A percentile compares a stretch with the other conserved stretches of the same genome.
phyloP scores from a whole-genome alignment of 2,329 filamentous ascomycete genomes.

The Curvularia lunata region DNA sequence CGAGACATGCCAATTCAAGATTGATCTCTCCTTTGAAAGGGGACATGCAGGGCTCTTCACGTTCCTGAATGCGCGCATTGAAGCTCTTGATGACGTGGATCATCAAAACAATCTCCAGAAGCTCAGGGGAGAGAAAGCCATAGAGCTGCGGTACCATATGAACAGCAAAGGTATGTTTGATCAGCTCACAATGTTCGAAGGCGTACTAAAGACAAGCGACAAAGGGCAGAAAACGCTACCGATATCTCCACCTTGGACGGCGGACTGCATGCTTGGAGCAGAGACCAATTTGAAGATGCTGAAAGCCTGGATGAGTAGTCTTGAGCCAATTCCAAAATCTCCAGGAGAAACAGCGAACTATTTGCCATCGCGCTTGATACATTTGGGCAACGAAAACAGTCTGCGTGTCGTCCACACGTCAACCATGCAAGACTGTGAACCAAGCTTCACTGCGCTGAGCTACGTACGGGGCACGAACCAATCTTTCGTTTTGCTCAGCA shows the following conservation, averaged over 20 bases:
- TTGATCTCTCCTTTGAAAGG: slow-evolving; percentile 13
- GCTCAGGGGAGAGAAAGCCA: background rate
- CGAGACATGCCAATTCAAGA: slow-evolving; percentile 1
- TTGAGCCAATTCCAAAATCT: background rate
- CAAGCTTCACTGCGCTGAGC: slow-evolving; percentile 12
- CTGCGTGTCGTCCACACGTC: background rate
- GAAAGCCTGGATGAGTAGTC: background rate
- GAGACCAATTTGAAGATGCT: background rate
- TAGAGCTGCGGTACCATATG: slow-evolving; percentile 1
- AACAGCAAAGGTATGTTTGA: background rate
- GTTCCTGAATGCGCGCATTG: slow-evolving; percentile 11
- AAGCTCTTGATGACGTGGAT: slow-evolving; percentile 1
- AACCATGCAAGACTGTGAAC: background rate
- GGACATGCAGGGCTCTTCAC: slow-evolving; percentile 9
- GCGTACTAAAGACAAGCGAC: background rate
- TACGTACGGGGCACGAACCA: slow-evolving; percentile 16
- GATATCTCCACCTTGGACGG: background rate
- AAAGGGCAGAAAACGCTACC: background rate
- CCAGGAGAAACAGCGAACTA: background rate
- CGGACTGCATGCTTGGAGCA: background rate
- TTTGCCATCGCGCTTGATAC: slow-evolving; percentile 2
- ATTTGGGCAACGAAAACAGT: background rate
- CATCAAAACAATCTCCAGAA: slow-evolving; percentile 2
- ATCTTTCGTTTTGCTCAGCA: slow-evolving; percentile 5
- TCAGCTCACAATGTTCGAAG: background rate